Evolutionary conservation across 164 flowering plant genomes (phyloP).

Genomic region (Macadamia tetraphylla): DNA sequence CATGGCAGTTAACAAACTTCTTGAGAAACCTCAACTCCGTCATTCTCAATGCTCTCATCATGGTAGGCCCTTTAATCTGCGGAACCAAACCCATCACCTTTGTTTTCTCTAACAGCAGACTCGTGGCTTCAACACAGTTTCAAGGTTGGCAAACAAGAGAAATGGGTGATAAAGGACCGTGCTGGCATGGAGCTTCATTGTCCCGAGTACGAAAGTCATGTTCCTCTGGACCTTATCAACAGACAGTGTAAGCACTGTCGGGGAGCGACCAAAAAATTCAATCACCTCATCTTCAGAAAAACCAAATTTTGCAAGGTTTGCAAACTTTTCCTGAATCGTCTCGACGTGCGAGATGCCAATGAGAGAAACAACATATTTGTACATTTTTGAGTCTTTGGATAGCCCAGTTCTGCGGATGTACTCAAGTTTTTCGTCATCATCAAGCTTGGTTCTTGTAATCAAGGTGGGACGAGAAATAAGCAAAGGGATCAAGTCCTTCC

Average conservation of each 20-base stretch:
- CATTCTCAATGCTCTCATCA: slow-evolving; percentile 62
- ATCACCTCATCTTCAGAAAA: slow-evolving; percentile 47
- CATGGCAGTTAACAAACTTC: slow-evolving; percentile 44
- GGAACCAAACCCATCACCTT: slow-evolving; percentile 42
- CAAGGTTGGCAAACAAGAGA: slow-evolving; percentile 41
- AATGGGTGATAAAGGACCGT: slow-evolving; percentile 32
- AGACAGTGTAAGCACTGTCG: slow-evolving; percentile 46
- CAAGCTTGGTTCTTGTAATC: slow-evolving; percentile 42
- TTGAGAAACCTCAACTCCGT: slow-evolving; percentile 41
- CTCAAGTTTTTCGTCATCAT: slow-evolving; percentile 42
- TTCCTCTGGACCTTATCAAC: slow-evolving; percentile 61
- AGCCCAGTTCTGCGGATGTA: slow-evolving; percentile 42
- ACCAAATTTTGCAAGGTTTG: slow-evolving; percentile 58
- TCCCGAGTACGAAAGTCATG: slow-evolving; percentile 52
- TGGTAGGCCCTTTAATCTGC: slow-evolving; percentile 30
- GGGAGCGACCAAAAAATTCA: slow-evolving; percentile 37
- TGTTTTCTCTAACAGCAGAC: slow-evolving; percentile 33
- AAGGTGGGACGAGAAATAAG: slow-evolving; percentile 51
- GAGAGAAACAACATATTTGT: slow-evolving; percentile 50
- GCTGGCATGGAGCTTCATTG: slow-evolving; percentile 45
- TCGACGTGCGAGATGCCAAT: slow-evolving; percentile 53
- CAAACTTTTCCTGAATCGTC: slow-evolving; percentile 46
- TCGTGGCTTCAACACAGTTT: slow-evolving; percentile 49
- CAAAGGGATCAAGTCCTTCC: slow-evolving; percentile 32
- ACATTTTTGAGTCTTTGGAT: slow-evolving; percentile 41